Base-by-base conservation (phyloP, 1,139 yeast species). In the Kodamaea suecica region DNA sequence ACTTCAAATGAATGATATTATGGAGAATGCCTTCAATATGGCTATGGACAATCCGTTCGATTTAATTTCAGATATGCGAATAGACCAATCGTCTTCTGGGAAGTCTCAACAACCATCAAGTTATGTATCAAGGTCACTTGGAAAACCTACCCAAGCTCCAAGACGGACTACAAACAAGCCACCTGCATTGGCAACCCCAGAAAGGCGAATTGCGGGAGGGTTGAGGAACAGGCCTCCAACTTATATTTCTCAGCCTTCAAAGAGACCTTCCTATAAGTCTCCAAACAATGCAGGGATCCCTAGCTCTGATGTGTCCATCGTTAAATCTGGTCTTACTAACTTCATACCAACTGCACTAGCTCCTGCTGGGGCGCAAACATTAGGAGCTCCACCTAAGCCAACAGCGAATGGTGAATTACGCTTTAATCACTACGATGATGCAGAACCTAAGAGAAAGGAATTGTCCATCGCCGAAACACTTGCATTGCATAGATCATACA, bases 11-110 rank as follows among this genome's bases (percentile, higher is more conserved):
- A 79, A 77, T 49, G 84, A 77, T 45, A 82, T 83, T 44, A 71
- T 82, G 66, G 84, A 79, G 45, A 80, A 80, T 57, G 90, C 88
- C 0, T 70, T 81, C 59, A 73, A 74, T 33, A 71, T 81, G 82
- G 90, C 90, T 1, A 69, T 78, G 71, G 81, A 77, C 43, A 74
- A 77, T 42, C 84, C 84, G 4, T 74, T 70, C 23, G 76, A 75
- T 28, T 64, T 79, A 27, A 55, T 78, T 29, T 69, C 74, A 20
- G 73, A 70, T 39, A 55, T 77, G 45, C 76, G 73, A 35, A 55
- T 69, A 31, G 61, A 56, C 32, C 8, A 19, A 19, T 6, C n/a
- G n/a, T n/a, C n/a, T n/a, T n/a, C n/a, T n/a, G n/a, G n/a, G n/a
- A n/a, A n/a, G n/a, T n/a, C n/a, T n/a, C n/a, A n/a, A n/a, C n/a